phyloP scores from a whole-genome alignment of 2,329 filamentous ascomycete genomes.

The Aspergillus floridensis region DNA sequence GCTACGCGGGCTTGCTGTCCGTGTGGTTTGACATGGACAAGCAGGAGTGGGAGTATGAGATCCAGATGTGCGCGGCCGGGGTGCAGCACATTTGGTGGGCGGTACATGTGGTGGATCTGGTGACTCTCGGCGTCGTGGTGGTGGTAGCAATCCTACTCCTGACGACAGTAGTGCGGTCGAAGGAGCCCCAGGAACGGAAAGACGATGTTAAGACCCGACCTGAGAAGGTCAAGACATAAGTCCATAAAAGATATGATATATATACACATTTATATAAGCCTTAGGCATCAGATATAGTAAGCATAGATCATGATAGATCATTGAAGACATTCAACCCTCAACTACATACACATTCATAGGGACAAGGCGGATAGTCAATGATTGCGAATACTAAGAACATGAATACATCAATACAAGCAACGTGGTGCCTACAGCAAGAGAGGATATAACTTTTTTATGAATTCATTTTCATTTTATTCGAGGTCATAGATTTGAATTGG shows the following conservation, averaged over 20 bases:
- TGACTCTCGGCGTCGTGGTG: conserved; percentile 32
- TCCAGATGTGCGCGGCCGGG: conserved; percentile 73
- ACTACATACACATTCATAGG: too few relatives aligned
- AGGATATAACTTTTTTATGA: conserved; percentile 7
- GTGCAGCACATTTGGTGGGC: conserved; percentile 94
- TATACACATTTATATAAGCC: too few relatives aligned
- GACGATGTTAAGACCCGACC: too few relatives aligned
- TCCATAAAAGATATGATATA: too few relatives aligned
- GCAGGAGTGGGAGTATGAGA: conserved; percentile 80
- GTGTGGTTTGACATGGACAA: conserved; percentile 75
- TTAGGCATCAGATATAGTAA: too few relatives aligned
- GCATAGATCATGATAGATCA: too few relatives aligned
- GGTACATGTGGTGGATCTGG: conserved; percentile 71
- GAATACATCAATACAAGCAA: too few relatives aligned
- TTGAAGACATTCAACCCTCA: too few relatives aligned
- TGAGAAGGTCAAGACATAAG: not conserved
- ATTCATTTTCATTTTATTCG: conserved; percentile 7
- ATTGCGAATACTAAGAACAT: too few relatives aligned
- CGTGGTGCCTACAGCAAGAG: too few relatives aligned
- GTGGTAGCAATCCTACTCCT: not conserved
- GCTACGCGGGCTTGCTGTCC: conserved; percentile 83
- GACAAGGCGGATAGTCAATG: too few relatives aligned
- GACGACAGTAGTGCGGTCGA: not conserved
- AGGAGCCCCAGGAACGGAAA: not conserved
- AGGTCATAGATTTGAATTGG: conserved; percentile 3